A percentile compares a stretch with the other conserved stretches of the same genome.
phyloP scores from a whole-genome alignment of 352 stramenopile genomes.

The Sclerospora graminicola region DNA sequence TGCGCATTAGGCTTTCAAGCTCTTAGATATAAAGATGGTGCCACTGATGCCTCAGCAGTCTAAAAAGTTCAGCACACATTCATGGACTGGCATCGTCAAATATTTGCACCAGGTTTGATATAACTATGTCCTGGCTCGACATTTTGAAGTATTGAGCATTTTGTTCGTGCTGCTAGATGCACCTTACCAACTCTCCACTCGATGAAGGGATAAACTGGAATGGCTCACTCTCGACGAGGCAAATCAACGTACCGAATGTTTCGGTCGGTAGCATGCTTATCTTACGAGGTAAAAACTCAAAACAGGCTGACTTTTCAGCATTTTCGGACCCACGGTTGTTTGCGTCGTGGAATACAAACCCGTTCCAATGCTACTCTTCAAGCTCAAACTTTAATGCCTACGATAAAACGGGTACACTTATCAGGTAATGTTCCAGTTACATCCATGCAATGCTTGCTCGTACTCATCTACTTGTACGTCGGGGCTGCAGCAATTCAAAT shows the following conservation, averaged over 20 bases:
- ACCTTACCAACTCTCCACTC: conserved; percentile 43
- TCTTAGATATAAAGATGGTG: conserved; percentile 61
- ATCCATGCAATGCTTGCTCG: neutral
- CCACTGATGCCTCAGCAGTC: conserved; percentile 57
- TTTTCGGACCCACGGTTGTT: conserved; percentile 45
- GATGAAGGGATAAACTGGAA: conserved; percentile 60
- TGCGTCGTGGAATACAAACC: conserved; percentile 22
- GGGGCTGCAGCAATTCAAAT: conserved; percentile 46
- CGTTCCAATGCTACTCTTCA: conserved; percentile 28
- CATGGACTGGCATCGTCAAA: conserved; percentile 66
- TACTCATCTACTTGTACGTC: neutral
- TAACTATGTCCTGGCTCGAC: too few species aligned
- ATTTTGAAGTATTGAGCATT: neutral
- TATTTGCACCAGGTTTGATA: conserved; percentile 48
- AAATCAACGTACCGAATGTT: conserved; percentile 23
- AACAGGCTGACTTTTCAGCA: conserved; percentile 9
- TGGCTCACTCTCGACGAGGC: conserved; percentile 21
- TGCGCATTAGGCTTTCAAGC: conserved; percentile 41
- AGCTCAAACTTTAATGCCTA: conserved; percentile 36
- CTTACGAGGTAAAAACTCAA: conserved; percentile 28
- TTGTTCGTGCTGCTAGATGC: conserved; percentile 29
- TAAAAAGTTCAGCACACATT: conserved; percentile 62
- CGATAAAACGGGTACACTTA: conserved; percentile 55
- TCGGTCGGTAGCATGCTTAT: conserved; percentile 42
- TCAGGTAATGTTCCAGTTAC: conserved; percentile 24